Evolutionary conservation across 2,329 filamentous ascomycete genomes (phyloP).

Genomic region (Gaeumannomyces sp.): DNA sequence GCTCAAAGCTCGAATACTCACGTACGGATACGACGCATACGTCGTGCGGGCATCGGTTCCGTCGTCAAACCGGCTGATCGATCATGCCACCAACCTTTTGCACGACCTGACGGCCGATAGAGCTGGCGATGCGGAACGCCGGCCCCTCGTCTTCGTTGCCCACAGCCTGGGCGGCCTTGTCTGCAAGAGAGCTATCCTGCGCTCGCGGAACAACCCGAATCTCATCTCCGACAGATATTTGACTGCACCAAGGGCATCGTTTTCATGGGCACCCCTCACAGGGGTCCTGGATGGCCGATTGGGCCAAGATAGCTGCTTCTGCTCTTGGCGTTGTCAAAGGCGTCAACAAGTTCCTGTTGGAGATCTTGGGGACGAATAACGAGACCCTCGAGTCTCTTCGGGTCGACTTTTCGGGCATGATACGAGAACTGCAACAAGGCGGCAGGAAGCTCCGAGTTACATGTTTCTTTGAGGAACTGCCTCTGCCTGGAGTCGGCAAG

Average conservation of each 20-base stretch:
- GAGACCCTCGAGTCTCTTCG: conserved; percentile 21
- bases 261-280: conserved; percentile 34
- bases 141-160: conserved; percentile 29
- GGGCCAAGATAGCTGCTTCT: conserved; percentile 24
- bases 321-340: conserved; percentile 25
- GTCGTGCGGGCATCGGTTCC: conserved; percentile 17
- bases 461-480: conserved; percentile 31
- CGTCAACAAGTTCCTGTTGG: conserved; percentile 25
- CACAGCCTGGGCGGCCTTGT: conserved; percentile 35
- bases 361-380: conserved; percentile 21
- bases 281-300: conserved; percentile 28
- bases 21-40: conserved; percentile 34
- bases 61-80: conserved; percentile 20
- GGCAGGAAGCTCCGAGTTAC: conserved; percentile 20
- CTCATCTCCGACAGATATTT: conserved; percentile 24
- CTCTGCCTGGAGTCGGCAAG: conserved; percentile 18
- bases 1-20: conserved; percentile 28
- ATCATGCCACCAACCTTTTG: conserved; percentile 27
- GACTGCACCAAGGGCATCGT: conserved; percentile 21
- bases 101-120: conserved; percentile 22
- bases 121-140: conserved; percentile 15
- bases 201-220: conserved; percentile 26
- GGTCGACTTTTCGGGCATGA: conserved; percentile 22
- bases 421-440: conserved; percentile 17
- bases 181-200: conserved; percentile 29